Base-by-base conservation (phyloP, 345 rosid species). In the Citropsis articulata region DNA sequence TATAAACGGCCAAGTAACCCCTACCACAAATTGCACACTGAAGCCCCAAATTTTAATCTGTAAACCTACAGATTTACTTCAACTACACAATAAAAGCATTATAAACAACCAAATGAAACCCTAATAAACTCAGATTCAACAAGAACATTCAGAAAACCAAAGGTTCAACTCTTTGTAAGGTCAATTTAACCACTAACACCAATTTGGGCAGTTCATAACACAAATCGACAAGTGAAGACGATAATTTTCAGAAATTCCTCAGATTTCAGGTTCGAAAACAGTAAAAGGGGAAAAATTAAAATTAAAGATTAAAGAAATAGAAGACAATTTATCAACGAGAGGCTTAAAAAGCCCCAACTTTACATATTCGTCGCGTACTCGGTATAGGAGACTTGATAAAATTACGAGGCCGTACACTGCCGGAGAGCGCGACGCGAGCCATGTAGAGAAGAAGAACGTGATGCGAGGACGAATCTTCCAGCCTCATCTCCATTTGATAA, bases 321-420 rank as follows among this genome's bases (percentile, higher is more conserved):
- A 38, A 14, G 60, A 14, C 35, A 59, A 55, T 30, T 36, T 36
- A 36, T 1, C 9, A 25, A 9, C 60, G 53, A 76, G 31, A 64
- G 78, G 31, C 76, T 81, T 67, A 89, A 81, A 76, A 81, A 68
- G 42, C 50, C 14, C 22, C 73, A 75, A 30, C 72, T 64, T 74
- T 78, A 88, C 81, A 83, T 89, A 89, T 88, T 92, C 94, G 94
- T 85, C 80, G 84, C 75, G 90, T 73, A 72, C 66, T 77, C 7
- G 82, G 92, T 82, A 83, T 72, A 80, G 88, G 86, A 76, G 79
- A 83, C 61, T 50, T 71, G 16, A 73, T 79, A 74, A 85, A 87
- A 82, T 80, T 85, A 79, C 88, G 87, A 61, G 80, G 81, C 69
- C 93, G 91, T 30, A 84, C 84, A 80, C 85, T 80, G 40, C 81